Conservation (phyloP, 352 stramenopile genomes). For the Globisporangium recalcitrans region DNA sequence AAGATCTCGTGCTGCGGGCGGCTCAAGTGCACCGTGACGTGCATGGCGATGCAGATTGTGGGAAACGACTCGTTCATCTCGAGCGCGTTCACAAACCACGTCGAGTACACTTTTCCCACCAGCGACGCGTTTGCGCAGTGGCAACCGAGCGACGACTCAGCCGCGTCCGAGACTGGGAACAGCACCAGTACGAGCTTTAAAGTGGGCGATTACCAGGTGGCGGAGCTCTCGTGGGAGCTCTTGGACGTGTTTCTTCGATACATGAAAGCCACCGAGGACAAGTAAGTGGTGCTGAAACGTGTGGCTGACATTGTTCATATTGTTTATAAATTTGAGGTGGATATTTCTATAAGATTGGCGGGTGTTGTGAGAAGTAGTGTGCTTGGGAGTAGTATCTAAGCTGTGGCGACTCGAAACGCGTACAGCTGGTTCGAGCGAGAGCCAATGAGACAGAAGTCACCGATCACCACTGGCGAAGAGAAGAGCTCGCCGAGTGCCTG, state of each 20-base stretch:
- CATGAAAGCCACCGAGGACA: slow-evolving; percentile 1
- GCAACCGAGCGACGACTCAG: slow-evolving; percentile 18
- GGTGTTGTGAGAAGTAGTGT: neutral
- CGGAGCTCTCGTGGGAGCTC: slow-evolving; percentile 10
- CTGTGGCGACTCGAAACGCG: slow-evolving; percentile 16
- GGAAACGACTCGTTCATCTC: slow-evolving; percentile 34
- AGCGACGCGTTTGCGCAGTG: slow-evolving; percentile 34
- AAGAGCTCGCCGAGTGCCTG: slow-evolving; percentile 38
- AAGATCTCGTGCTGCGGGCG: slow-evolving; percentile 46
- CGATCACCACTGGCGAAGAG: slow-evolving; percentile 45
- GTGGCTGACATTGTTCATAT: neutral
- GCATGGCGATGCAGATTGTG: slow-evolving; percentile 47
- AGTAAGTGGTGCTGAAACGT: neutral
- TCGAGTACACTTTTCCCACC: slow-evolving; percentile 33
- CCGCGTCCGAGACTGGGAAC: neutral
- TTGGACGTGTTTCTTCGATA: slow-evolving; percentile 22
- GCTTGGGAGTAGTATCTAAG: neutral
- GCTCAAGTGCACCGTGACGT: slow-evolving; percentile 45
- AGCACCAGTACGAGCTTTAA: neutral
- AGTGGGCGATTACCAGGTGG: slow-evolving; percentile 10
- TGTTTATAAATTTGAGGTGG: neutral
- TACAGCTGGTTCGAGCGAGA: slow-evolving; percentile 46
- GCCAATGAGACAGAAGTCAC: slow-evolving; percentile 39
- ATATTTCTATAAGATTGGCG: neutral
- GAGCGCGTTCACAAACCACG: slow-evolving; percentile 46